A percentile compares a stretch with the other conserved stretches of the same genome.
phyloP scores from a whole-genome alignment of 805 yeast species.

The Saccharomycopsis fibuligera region DNA sequence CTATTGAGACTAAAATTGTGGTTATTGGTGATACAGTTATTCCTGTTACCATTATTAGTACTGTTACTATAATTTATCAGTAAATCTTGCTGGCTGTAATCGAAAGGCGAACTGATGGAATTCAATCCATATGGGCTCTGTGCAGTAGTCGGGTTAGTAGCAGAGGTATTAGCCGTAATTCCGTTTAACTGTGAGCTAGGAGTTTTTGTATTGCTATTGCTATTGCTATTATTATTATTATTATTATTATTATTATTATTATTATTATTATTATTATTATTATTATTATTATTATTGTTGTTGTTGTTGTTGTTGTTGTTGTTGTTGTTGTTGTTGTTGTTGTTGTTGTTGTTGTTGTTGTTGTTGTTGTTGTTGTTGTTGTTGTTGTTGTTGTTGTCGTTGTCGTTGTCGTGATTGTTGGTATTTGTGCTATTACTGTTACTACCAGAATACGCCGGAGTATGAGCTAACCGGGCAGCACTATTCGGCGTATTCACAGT shows the following conservation, averaged over 20 bases:
- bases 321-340: too few species aligned
- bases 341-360: too few species aligned
- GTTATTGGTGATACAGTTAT: not conserved
- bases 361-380: too few species aligned
- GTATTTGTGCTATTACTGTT: not conserved
- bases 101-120: slow-evolving; percentile 13
- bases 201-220: not conserved
- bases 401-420: too few species aligned
- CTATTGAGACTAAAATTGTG: not conserved
- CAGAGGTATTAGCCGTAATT: not conserved
- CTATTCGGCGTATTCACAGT: not conserved
- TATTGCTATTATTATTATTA: too few species aligned
- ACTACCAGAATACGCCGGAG: not conserved
- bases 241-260: not conserved
- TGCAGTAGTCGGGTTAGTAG: not conserved
- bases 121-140: slow-evolving; percentile 20
- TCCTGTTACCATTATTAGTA: not conserved
- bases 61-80: too few species aligned
- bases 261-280: not conserved
- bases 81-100: too few species aligned
- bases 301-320: not conserved
- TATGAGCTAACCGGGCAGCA: not conserved
- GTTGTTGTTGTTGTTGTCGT: too few species aligned
- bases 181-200: not conserved
- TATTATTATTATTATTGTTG: not conserved